Base-by-base conservation (phyloP, 352 stramenopile genomes). In the Phytophthora hybrid region DNA sequence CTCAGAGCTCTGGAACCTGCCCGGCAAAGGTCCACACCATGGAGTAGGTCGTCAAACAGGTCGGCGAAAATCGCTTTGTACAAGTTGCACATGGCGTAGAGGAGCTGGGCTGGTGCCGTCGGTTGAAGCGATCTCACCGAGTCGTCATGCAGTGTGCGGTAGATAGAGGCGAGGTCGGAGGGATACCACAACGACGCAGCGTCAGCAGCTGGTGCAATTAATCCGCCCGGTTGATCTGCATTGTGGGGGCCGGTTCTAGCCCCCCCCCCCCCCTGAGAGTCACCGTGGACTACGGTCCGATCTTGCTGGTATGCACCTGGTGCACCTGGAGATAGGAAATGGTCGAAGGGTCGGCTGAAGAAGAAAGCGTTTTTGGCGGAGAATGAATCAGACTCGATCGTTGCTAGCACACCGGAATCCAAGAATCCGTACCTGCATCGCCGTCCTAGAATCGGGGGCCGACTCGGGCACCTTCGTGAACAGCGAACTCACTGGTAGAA, bases 381-480 rank as follows among this genome's bases (percentile, higher is more conserved):
- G 5, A 19, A 51, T 21, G 18, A n/a, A 51, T 3, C 13, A 51
- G 18, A 51, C 44, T 23, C 44, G n/a, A n/a, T 51, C 44, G 44
- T 23, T 51, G 44, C 23, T n/a, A 51, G 44, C 13, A 51, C 18
- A 8, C 11, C 37, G 4, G 18, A 5, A 46, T 11, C 14, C 5
- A 4, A 5, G 5, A 14, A 4, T 51, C 5, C 44, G 44, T 51
- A 51, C 14, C 44, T 51, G 44, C 26, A 21, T 51, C 14, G 9
- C 13, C 41, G 41, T 14, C 41, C 16, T n/a, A 14, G 11, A 6
- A 14, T 11, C 41, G 41, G 9, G 61, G 18, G 14, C 6, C 7
- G 5, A 71, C 64, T 5, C 54, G 64, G 8, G 55, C 54, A 6
- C 31, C 32, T 4, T 59, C 7, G 11, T 65, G 63, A 14, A 59